Conservation (phyloP, 2,329 filamentous ascomycete species). For the Alternaria hordeiaustralica region DNA sequence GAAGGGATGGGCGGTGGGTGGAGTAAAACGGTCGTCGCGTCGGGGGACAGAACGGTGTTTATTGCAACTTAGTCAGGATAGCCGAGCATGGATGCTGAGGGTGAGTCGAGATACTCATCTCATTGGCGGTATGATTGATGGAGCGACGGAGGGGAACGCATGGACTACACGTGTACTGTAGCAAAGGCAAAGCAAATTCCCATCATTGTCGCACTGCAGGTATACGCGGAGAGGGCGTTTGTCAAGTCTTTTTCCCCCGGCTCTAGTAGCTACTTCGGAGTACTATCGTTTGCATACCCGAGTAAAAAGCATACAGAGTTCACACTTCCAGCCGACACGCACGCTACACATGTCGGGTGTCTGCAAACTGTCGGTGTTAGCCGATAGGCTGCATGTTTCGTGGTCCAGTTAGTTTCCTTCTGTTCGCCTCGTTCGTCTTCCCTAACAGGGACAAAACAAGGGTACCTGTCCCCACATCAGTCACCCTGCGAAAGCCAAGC, state of each 20-base stretch:
- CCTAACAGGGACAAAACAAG: background rate
- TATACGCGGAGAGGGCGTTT: background rate
- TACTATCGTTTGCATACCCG: background rate
- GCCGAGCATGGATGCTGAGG: background rate
- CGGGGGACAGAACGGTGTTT: background rate
- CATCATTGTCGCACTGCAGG: background rate
- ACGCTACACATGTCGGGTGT: background rate
- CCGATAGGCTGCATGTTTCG: background rate
- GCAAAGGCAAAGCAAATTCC: background rate
- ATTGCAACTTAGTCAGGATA: background rate
- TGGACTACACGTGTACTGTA: background rate
- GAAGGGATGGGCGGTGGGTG: background rate
- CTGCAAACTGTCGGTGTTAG: background rate
- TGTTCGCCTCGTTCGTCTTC: background rate
- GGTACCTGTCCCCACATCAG: background rate
- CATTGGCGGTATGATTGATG: background rate
- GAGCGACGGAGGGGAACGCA: background rate
- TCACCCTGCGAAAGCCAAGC: background rate
- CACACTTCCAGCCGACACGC: background rate
- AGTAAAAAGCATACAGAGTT: background rate
- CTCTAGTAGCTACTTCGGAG: background rate
- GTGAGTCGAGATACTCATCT: background rate
- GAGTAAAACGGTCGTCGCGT: background rate
- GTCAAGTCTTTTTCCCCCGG: background rate
- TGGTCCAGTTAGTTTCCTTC: background rate